phyloP scores from a whole-genome alignment of 23 red algal species.

The Chondrus crispus region DNA sequence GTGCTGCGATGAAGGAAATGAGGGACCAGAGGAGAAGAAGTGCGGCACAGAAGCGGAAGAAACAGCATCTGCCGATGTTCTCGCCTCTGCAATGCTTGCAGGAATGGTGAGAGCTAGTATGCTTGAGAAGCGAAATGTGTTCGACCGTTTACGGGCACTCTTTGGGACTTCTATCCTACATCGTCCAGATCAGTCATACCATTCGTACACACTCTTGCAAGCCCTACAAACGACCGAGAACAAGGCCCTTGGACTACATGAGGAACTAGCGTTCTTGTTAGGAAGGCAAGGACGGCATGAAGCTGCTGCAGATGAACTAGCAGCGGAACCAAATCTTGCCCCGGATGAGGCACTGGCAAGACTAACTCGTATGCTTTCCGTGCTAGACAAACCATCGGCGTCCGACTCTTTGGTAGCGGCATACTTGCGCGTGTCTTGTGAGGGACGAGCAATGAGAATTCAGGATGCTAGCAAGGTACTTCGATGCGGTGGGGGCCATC shows the following conservation, averaged over 20 bases:
- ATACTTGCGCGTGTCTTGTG: constrained; percentile 36
- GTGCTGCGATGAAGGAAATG: not conserved
- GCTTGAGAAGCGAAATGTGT: constrained; percentile 2
- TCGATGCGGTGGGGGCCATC: not conserved
- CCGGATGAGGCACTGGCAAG: constrained; percentile 39
- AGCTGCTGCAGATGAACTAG: constrained; percentile 57
- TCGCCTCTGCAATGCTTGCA: constrained; percentile 34
- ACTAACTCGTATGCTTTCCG: constrained; percentile 40
- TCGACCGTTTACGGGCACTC: constrained; percentile 7
- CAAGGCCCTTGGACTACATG: constrained; percentile 39
- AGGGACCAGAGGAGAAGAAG: not conserved
- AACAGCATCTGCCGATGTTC: constrained; percentile 24
- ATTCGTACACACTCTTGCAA: constrained; percentile 50
- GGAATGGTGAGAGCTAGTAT: constrained; percentile 40
- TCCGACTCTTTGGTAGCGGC: constrained; percentile 39
- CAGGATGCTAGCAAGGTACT: constrained; percentile 33
- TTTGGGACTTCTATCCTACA: constrained; percentile 35
- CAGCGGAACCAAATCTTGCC: constrained; percentile 40
- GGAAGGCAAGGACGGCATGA: constrained; percentile 56
- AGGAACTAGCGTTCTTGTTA: constrained; percentile 50
- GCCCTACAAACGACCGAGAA: constrained; percentile 39
- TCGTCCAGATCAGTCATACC: constrained; percentile 9
- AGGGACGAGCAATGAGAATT: constrained; percentile 29
- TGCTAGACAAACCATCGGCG: not conserved
- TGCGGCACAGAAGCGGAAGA: constrained; percentile 19